phyloP scores from a whole-genome alignment of 2,329 filamentous ascomycete genomes.

The Alternaria angustiovoidea region DNA sequence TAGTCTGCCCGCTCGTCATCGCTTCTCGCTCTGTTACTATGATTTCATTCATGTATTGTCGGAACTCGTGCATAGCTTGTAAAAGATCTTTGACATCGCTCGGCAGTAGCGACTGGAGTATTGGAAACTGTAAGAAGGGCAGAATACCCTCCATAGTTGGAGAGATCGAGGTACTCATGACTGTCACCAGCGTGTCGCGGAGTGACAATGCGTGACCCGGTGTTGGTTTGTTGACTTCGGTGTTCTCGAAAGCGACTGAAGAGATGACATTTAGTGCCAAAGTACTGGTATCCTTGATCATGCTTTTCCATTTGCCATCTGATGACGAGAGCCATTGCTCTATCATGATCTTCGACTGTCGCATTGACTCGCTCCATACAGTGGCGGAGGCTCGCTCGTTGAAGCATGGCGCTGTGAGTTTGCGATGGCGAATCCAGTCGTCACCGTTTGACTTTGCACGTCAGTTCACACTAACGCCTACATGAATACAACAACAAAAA shows the following conservation, averaged over 20 bases:
- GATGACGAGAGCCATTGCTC: conserved; percentile 29
- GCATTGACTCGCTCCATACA: conserved; percentile 66
- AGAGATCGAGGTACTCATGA: conserved; percentile 38
- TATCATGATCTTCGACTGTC: conserved; percentile 59
- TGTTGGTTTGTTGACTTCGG: conserved; percentile 21
- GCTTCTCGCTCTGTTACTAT: neutral
- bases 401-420: conserved; percentile 54
- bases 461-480: neutral
- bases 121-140: conserved; percentile 7
- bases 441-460: conserved; percentile 6
- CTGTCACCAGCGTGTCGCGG: conserved; percentile 34
- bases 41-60: conserved; percentile 28
- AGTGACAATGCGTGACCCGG: conserved; percentile 24
- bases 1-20: neutral
- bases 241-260: conserved; percentile 48
- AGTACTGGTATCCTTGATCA: conserved; percentile 45
- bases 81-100: conserved; percentile 26
- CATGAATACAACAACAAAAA: neutral
- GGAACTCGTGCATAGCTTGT: conserved; percentile 25
- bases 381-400: conserved; percentile 53
- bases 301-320: conserved; percentile 30
- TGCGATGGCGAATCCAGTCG: conserved; percentile 54
- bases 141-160: conserved; percentile 21
- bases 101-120: conserved; percentile 28
- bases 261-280: conserved; percentile 51